A percentile compares a stretch with the other conserved stretches of the same genome.
These are phyloP conservation scores for Candida verbasci DNA, from an alignment of 805 yeast genomes.

Conservation along the genomic window DNA sequence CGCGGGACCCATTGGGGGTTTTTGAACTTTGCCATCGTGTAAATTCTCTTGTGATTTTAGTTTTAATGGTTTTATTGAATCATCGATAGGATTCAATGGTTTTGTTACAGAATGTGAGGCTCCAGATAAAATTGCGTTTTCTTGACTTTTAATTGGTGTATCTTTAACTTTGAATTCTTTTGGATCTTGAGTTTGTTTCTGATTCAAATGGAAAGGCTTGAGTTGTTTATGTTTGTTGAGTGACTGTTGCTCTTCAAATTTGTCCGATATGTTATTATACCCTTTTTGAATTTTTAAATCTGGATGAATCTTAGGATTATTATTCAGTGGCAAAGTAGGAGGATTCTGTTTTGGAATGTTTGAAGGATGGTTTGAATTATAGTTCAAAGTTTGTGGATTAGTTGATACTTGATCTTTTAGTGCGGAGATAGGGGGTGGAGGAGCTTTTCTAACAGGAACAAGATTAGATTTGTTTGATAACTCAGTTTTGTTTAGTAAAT, in stretches of 20 bases:
- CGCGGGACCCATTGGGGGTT: constrained; percentile 9
- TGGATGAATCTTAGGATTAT: constrained; percentile 19
- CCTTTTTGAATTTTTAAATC: constrained; percentile 29
- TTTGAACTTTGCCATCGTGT: constrained; percentile 1
- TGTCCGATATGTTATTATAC: constrained; percentile 11
- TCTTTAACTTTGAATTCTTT: constrained; percentile 15
- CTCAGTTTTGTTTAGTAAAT: constrained; percentile 23
- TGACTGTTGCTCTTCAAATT: background rate
- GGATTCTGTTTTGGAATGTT: constrained; percentile 28
- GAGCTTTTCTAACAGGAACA: constrained; percentile 52
- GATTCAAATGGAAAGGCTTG: constrained; percentile 9
- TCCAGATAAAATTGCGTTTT: constrained; percentile 5
- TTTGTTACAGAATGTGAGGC: constrained; percentile 9
- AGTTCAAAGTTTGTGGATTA: background rate
- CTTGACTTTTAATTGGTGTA: background rate
- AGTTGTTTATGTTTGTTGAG: background rate
- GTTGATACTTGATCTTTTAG: background rate
- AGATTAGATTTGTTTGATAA: constrained; percentile 14
- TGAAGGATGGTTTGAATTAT: constrained; percentile 11
- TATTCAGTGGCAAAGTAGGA: constrained; percentile 21
- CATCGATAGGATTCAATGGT: constrained; percentile 10
- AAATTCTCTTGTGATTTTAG: constrained; percentile 12
- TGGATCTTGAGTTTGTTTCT: constrained; percentile 13
- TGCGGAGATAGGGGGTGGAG: constrained; percentile 43
- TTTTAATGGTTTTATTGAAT: constrained; percentile 22